phyloP scores from a whole-genome alignment of 2,329 filamentous ascomycete species.

The Cercospora citrullina region DNA sequence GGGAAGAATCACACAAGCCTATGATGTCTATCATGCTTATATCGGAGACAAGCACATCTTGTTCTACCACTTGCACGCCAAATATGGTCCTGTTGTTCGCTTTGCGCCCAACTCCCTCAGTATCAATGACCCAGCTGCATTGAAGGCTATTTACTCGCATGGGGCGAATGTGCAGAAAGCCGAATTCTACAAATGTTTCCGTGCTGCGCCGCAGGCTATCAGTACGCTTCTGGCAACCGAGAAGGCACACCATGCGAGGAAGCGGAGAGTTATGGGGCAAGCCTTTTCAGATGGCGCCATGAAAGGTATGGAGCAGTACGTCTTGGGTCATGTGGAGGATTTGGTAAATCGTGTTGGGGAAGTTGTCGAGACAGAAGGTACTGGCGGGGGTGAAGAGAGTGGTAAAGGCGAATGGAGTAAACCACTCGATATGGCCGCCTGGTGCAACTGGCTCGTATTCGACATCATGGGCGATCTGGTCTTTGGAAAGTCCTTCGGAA shows the following conservation, averaged over 20 bases:
- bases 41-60: constrained; percentile 34
- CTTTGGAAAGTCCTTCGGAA: constrained; percentile 42
- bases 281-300: constrained; percentile 44
- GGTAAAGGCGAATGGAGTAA: constrained; percentile 23
- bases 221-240: constrained; percentile 49
- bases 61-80: constrained; percentile 29
- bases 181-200: constrained; percentile 50
- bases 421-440: constrained; percentile 28
- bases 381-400: constrained; percentile 17
- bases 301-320: constrained; percentile 30
- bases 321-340: constrained; percentile 28
- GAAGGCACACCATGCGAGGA: constrained; percentile 48
- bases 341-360: constrained; percentile 21
- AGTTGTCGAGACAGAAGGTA: not conserved
- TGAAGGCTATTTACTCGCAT: constrained; percentile 53
- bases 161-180: constrained; percentile 52
- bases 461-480: constrained; percentile 55
- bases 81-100: constrained; percentile 31
- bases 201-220: constrained; percentile 43
- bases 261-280: constrained; percentile 48
- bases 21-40: constrained; percentile 34
- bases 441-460: constrained; percentile 48
- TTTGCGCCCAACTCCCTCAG: constrained; percentile 32
- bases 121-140: constrained; percentile 36
- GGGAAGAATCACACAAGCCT: constrained; percentile 27